A percentile compares a stretch with the other conserved stretches of the same genome.
Evolutionary conservation across 176 grass and related monocot species (phyloP).

Genomic region (Oryza brachyantha): DNA sequence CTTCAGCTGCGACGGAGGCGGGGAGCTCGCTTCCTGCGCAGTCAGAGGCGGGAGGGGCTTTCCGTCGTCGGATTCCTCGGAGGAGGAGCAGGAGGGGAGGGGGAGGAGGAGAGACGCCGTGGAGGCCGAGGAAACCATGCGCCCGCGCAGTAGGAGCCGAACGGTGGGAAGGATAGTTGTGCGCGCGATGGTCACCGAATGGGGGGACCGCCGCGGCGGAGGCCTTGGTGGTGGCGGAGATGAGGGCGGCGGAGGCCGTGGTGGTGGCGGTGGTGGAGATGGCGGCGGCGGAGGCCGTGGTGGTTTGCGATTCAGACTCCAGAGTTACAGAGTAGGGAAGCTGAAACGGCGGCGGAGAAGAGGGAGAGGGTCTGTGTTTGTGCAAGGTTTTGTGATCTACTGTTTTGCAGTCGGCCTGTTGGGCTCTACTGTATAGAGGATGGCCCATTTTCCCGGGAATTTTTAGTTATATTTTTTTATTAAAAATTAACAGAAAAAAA

Average conservation of each 20-base stretch:
- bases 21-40: background rate
- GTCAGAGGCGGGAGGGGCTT: background rate
- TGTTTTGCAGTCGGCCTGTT: too few relatives aligned
- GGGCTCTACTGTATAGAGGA: too few relatives aligned
- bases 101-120: conserved; percentile 13
- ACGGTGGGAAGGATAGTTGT: conserved; percentile 2
- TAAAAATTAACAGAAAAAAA: too few relatives aligned
- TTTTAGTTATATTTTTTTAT: too few relatives aligned
- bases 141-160: conserved; percentile 29
- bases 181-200: conserved; percentile 40
- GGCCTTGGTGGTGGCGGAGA: conserved; percentile 24
- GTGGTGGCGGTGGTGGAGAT: background rate
- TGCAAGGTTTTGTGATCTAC: too few relatives aligned
- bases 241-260: conserved; percentile 4
- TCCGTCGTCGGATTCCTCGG: conserved; percentile 28
- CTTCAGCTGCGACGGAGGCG: background rate
- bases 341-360: too few relatives aligned
- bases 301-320: too few relatives aligned
- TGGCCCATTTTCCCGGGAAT: too few relatives aligned
- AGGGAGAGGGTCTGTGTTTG: too few relatives aligned
- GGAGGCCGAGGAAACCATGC: conserved; percentile 40
- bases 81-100: conserved; percentile 1
- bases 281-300: background rate
- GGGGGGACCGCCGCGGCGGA: conserved; percentile 1
- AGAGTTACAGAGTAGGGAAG: too few relatives aligned